Evolutionary conservation across 1,284 basidiomycete genomes (phyloP).

Genomic region (Boletus mariae): DNA sequence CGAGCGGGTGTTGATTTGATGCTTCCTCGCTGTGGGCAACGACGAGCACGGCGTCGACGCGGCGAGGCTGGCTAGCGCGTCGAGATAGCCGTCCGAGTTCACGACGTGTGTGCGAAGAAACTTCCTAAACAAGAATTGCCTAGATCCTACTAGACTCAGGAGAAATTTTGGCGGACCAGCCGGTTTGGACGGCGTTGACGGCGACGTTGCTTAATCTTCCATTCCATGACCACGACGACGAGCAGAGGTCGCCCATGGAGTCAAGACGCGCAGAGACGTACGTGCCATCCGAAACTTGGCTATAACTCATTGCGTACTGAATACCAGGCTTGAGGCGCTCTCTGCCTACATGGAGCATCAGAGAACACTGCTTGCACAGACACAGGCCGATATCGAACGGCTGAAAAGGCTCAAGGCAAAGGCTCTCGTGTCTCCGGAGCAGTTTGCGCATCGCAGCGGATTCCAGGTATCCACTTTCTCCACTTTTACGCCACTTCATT

Average conservation of each 20-base stretch:
- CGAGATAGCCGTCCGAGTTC: constrained; percentile 14
- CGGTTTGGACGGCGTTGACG: constrained; percentile 7
- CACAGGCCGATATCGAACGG: constrained; percentile 56
- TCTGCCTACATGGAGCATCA: constrained; percentile 61
- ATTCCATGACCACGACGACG: constrained; percentile 35
- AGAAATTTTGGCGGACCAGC: constrained; percentile 26
- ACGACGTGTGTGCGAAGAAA: constrained; percentile 19
- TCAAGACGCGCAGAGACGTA: constrained; percentile 58
- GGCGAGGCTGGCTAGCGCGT: constrained; percentile 2
- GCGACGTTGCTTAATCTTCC: constrained; percentile 11
- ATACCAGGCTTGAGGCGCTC: constrained; percentile 59
- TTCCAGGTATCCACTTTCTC: constrained; percentile 32
- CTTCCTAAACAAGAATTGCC: constrained; percentile 15
- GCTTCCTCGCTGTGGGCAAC: constrained; percentile 24
- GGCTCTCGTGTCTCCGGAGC: constrained; percentile 32
- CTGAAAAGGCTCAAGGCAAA: constrained; percentile 44
- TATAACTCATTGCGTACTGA: constrained; percentile 8
- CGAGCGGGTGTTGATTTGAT: constrained; percentile 8
- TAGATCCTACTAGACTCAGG: constrained; percentile 13
- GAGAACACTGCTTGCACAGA: constrained; percentile 50
- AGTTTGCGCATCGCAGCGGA: constrained; percentile 29
- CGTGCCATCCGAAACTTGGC: constrained; percentile 14
- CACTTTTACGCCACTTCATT: neutral
- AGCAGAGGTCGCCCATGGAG: constrained; percentile 41
- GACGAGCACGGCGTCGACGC: constrained; percentile 19